Evolutionary conservation across 2,329 filamentous ascomycete genomes (phyloP), one percentile per base, ranked within the genome.

Genomic region (Chrysoporthe cubensis): DNA sequence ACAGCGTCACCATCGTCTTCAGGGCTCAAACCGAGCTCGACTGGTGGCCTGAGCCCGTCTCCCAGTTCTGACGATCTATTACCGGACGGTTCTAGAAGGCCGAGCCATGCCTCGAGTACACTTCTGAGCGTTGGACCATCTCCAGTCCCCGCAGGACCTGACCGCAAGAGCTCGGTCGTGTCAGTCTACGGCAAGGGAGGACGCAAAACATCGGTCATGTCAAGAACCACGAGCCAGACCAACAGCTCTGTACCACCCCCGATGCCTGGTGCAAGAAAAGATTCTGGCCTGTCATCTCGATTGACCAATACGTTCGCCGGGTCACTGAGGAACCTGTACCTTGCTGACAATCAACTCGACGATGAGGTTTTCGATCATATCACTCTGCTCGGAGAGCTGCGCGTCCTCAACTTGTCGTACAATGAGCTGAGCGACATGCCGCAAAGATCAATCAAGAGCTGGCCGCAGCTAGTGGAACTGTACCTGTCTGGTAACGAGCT

Each of bases 341-440:
- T 99, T 68, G 96, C 96, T 8, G 96, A 99, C 76, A 99, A 99
- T 76, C 89, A 94, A 69, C 86, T 99, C 34, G 92, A 96, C 66
- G 96, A 98, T 74, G 95, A 98, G 73, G 91, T 97, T 0, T 98
- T 98, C 76, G 94, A 97, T 71, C 92, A 98, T 77, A 85, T 99
- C 57, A 92, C 89, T 0, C 83, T 95, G 3, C 85, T 98, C 4
- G 85, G 89, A 2, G 96, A 98, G 78, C 81, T 99, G 63, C 90
- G 95, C 32, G 87, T 97, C 34, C 86, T 99, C 68, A 99, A 99
- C 73, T 80, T 99, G 43, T 97, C 95, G 0, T 98, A 97, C 81
- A 99, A 99, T 73, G 91, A 94, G 71, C 87, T 99, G 59, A 94
- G 92, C 69, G 96, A 99, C 73, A 91, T 99, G 79, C 96, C 96